A percentile compares a stretch with the other conserved stretches of the same genome.
Evolutionary conservation across 495 filamentous ascomycete genomes (phyloP).

Genomic region (Parmelia sp.): DNA sequence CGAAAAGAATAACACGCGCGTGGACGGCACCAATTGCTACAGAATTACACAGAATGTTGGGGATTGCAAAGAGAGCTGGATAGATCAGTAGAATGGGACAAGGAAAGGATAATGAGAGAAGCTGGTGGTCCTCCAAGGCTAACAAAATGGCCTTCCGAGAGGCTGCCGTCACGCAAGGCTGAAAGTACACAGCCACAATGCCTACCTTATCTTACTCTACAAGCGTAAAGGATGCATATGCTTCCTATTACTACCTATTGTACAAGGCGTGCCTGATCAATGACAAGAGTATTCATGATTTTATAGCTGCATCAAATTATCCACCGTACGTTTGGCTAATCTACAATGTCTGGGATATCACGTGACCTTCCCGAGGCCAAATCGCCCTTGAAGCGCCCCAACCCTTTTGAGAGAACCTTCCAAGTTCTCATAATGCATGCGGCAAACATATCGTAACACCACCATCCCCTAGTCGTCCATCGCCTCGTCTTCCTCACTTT

Average conservation of each 20-base stretch:
- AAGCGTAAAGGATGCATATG: too few relatives aligned
- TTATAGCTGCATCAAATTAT: not conserved
- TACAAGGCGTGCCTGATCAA: too few relatives aligned
- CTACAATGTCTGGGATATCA: slow-evolving; percentile 10
- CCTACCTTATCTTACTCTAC: too few relatives aligned
- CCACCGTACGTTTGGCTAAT: not conserved
- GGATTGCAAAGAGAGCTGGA: not conserved
- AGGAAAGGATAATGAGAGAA: not conserved
- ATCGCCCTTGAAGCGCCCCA: not conserved
- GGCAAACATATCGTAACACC: slow-evolving; percentile 4
- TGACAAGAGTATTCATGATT: not conserved
- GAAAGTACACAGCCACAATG: slow-evolving; percentile 16
- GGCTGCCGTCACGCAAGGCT: not conserved
- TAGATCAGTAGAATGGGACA: not conserved
- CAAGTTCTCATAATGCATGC: not conserved
- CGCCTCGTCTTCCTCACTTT: slow-evolving; percentile 22
- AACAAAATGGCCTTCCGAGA: not conserved
- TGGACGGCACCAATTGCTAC: not conserved
- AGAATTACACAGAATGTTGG: too few relatives aligned
- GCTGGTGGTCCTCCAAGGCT: not conserved
- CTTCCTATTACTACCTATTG: too few relatives aligned
- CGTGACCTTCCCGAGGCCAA: not conserved
- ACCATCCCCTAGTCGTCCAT: slow-evolving; percentile 9
- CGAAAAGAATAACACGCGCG: too few relatives aligned
- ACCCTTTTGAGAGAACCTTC: not conserved